Base-by-base conservation (phyloP, 2,329 filamentous ascomycete species). In the Colletotrichum gloeosporioides region DNA sequence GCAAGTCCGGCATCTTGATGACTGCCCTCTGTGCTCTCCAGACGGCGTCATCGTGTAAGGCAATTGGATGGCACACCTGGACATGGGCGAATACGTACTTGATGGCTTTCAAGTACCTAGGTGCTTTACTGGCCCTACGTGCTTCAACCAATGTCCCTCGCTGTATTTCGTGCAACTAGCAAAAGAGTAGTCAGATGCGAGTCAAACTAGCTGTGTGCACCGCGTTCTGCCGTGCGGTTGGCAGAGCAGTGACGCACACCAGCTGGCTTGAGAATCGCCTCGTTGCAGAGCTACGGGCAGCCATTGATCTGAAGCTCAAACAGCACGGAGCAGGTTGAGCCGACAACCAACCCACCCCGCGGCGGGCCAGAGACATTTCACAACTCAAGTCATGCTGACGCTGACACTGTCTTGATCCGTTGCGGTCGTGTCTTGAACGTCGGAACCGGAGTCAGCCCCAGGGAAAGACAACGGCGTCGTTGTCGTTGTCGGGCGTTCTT, bases 231-330 rank as follows among this genome's bases (percentile, higher is more conserved):
- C 18, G 59, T 61, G 57, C n/a, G 22, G 73, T 76, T 76, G 73
- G 63, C 57, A 64, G 64, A 64, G 73, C 57, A 73, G 70, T 76
- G 73, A 69, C 64, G 73, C 73, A 73, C 55, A 31, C 64, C 55
- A 69, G 34, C 55, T 63, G 32, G 69, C 36, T 64, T 49, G 55
- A 13, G 59, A 61, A 76, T 61, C 44, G 44, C 57, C 70, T 73
- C 70, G 57, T 64, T 76, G 27, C 34, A 49, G 44, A 49, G 44
- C 44, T 49, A 22, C 44, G 10, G 12, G 44, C 6, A 49, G 44
- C 53, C 44, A 34, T 61, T 65, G 57, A 63, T 36, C 32, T 69
- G 39, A 63, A 36, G 53, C 69, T 49, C 36, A 31, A 25, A 65
- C 44, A 49, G 69, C 27, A 31, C 18, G 29, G 32, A 32, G 66